Evolutionary conservation across 2,329 filamentous ascomycete species (phyloP), one percentile per base, ranked within the genome.

Genomic region (Tolypocladium inflatum): DNA sequence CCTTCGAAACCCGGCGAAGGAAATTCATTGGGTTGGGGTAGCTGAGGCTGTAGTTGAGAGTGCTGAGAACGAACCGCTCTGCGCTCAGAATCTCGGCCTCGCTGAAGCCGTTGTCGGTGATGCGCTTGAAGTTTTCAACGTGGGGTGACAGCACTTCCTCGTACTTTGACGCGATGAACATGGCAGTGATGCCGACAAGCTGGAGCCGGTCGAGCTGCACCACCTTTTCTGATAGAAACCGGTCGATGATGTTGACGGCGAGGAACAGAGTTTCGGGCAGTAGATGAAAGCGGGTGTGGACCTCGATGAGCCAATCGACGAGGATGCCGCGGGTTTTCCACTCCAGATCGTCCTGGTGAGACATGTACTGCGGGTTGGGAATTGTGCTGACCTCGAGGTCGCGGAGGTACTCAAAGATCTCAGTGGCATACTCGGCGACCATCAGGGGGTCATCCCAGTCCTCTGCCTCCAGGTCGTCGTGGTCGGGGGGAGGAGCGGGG

Each of bases 1-100:
- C 95, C 81, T 99, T 99, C 61, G 93, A 97, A 74, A 99, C 96
- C 65, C 95, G 90, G 63, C 94, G 90, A 61, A 99, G 85, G 79
- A 99, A 99, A 82, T 99, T 99, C 94, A 99, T 99, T 26, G 94
- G 94, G 76, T 99, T 99, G 58, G 94, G 94, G 71, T 97, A 99
- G 79, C 92, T 97, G 63, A 99, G 85, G 71, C 99, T 93, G 73
- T 97, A 99, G 77, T 97, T 88, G 61, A 99, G 83, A 7, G 91
- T 91, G 64, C 85, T 84, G 56, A 99, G 86, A 64, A 99, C 87
- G 72, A 95, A 96, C 64, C 94, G 89, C 76, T 99, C 94, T n/a
- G 94, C 94, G 69, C 90, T 93, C 43, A 99, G 82, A 65, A 99
- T 97, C 77, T 99, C 94, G 52, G 90, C 86, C 73, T 97, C 93